Evolutionary conservation across 177 flowering plant species (phyloP), one percentile per base, ranked within the genome.

Genomic region (Tripterygium wilfordii): DNA sequence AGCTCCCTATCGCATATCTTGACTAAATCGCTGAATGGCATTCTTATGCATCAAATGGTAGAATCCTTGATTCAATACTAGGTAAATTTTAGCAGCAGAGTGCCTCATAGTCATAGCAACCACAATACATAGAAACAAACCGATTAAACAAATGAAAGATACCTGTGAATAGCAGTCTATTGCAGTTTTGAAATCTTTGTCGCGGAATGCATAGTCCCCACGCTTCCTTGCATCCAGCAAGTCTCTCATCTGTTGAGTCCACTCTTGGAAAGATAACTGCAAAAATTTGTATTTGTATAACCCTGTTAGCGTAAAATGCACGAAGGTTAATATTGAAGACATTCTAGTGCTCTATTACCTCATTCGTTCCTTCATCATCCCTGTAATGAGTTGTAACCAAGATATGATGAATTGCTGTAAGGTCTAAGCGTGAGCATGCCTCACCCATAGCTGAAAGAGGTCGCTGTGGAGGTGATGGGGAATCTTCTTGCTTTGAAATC

Each of bases 221-320:
- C 80, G 84, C 63, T 85, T 88, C 61, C 91, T 79, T n/a, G 95
- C 81, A 43, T 85, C 91, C 45, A 85, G 63, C 80, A 78, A 81
- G 53, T 85, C 96, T 67, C 85, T 74, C 88, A 83, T 83, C 57
- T 88, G 91, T 48, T 88, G 91, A 9, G 95, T 88, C 96, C 96
- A 88, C 62, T 85, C 95, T 79, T 88, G 95, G 65, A 88, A 88
- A 46, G 96, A 85, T 36, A 85, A 68, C 96, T 88, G 70, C 41
- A 48, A 10, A 37, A 58, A 49, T 16, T 10, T 36, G 52, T 18
- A 47, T 10, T 10, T 15, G 54, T 13, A 27, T 21, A 41, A 54
- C 62, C 42, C 25, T 44, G 26, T 48, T 16, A 37, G 29, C 54
- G 18, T 22, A 8, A 5, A 33, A 9, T 39, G 40, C 2, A 8